Evolutionary conservation across 768 basidiomycete genomes (phyloP).

Genomic region (Naematelia encephala): DNA sequence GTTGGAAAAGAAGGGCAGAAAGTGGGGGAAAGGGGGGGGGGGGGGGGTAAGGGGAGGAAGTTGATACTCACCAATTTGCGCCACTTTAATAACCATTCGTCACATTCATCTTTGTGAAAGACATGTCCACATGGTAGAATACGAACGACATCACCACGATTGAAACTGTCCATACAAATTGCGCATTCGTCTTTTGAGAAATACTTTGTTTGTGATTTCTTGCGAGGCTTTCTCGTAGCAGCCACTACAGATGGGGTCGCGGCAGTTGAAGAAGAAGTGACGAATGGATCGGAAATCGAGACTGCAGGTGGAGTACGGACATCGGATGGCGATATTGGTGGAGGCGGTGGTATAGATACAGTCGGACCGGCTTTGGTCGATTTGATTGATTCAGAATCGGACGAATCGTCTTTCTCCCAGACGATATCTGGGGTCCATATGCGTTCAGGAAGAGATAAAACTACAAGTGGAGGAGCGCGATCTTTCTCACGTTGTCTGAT

Average conservation of each 20-base stretch:
- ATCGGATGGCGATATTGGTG: conserved; percentile 27
- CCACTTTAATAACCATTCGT: conserved; percentile 85
- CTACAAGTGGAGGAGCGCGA: conserved; percentile 53
- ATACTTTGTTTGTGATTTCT: conserved; percentile 52
- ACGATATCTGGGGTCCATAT: conserved; percentile 50
- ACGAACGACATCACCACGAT: conserved; percentile 80
- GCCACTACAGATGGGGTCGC: conserved; percentile 1
- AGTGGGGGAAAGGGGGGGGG: too few relatives aligned
- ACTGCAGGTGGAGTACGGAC: conserved; percentile 18
- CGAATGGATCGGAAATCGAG: conserved; percentile 1
- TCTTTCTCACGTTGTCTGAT: conserved; percentile 59
- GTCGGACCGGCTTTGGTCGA: neutral
- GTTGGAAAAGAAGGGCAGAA: neutral
- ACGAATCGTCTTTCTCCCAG: conserved; percentile 49
- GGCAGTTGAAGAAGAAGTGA: neutral
- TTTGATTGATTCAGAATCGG: conserved; percentile 2
- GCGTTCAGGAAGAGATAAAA: conserved; percentile 46
- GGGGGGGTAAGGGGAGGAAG: too few relatives aligned
- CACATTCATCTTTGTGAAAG: conserved; percentile 86
- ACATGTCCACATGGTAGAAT: conserved; percentile 92
- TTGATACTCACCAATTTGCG: conserved; percentile 82
- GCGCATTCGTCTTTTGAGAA: conserved; percentile 81
- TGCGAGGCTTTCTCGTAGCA: conserved; percentile 1
- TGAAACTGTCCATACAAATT: conserved; percentile 85
- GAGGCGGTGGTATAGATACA: conserved; percentile 14